Evolutionary conservation across 2,329 filamentous ascomycete genomes (phyloP).

Genomic region (Trichophyton equinum): DNA sequence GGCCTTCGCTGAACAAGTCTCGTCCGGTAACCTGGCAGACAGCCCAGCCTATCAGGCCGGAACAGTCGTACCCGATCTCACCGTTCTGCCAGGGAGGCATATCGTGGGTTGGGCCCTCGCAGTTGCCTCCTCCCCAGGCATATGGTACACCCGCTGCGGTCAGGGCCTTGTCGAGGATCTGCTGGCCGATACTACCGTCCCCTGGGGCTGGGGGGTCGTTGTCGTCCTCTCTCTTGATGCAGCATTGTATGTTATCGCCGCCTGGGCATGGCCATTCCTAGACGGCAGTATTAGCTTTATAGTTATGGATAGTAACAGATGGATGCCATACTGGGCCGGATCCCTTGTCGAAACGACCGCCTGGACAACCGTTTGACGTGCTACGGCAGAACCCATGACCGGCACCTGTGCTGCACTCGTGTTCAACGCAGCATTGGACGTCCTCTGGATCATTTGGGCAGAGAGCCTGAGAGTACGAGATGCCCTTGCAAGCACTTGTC

Average conservation of each 20-base stretch:
- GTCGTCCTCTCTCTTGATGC: neutral
- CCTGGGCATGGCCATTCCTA: slow-evolving; percentile 1
- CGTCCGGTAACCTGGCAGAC: slow-evolving; percentile 21
- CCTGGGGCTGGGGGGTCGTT: neutral
- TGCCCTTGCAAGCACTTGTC: neutral
- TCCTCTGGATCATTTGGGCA: neutral
- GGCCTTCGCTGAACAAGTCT: slow-evolving; percentile 17
- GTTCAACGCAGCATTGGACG: slow-evolving; percentile 1
- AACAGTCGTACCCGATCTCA: slow-evolving; percentile 20
- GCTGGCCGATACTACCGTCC: neutral
- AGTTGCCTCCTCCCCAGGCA: slow-evolving; percentile 21
- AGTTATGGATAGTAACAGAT: neutral
- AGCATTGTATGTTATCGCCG: neutral
- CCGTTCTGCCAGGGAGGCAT: slow-evolving; percentile 18
- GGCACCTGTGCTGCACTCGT: neutral
- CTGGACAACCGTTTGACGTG: neutral
- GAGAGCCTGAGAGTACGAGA: neutral
- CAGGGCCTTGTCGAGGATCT: slow-evolving; percentile 38
- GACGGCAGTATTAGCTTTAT: neutral
- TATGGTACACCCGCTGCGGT: slow-evolving; percentile 32
- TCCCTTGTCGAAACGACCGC: neutral
- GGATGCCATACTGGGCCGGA: neutral
- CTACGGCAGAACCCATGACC: neutral
- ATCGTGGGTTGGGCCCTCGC: slow-evolving; percentile 17
- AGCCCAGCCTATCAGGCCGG: slow-evolving; percentile 19